Evolutionary conservation across 306 rosid genomes (phyloP), one percentile per base, ranked within the genome.

Genomic region (Cyamopsis tetragonoloba): DNA sequence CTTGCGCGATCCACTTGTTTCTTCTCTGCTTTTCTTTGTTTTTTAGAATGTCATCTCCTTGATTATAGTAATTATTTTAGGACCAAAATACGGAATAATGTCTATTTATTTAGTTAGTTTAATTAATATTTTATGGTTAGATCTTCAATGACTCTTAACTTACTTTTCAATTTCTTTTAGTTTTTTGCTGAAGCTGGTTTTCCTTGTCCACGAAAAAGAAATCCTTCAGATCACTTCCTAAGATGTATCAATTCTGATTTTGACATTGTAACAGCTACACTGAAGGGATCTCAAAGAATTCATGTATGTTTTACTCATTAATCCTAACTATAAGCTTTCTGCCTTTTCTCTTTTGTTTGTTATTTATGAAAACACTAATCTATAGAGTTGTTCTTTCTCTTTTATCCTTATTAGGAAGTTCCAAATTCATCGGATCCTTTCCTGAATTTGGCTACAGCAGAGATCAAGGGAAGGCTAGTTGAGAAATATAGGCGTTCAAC

Each of bases 221-320:
- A 89, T 70, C 96, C 96, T 54, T 89, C 96, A 50, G 96, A 89
- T 73, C 96, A 89, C 80, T 89, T 89, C 83, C 77, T 89, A 30
- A 78, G 96, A 13, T 89, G 96, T 19, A 72, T 89, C 86, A 89
- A 89, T 73, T 87, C 92, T 68, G 96, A 89, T 53, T 89, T 87
- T 2, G 96, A 89, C 62, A 47, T 79, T 46, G 91, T 89, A 18
- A 83, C 89, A 15, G 89, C 95, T 84, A 83, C 96, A 19, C 77
- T 89, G 38, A 87, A 87, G 75, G 96, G 96, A 49, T 89, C 96
- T 72, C 87, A 83, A 72, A 87, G 88, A 77, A 78, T 87, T 81
- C 82, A 8, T 18, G 96, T 89, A 81, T 18, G 84, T 56, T 55
- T 20, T 17, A 62, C n/a, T 54, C 48, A 64, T 26, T 39, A 65